Conservation (phyloP, 148 eudicot species). For the Silene uniflora region DNA sequence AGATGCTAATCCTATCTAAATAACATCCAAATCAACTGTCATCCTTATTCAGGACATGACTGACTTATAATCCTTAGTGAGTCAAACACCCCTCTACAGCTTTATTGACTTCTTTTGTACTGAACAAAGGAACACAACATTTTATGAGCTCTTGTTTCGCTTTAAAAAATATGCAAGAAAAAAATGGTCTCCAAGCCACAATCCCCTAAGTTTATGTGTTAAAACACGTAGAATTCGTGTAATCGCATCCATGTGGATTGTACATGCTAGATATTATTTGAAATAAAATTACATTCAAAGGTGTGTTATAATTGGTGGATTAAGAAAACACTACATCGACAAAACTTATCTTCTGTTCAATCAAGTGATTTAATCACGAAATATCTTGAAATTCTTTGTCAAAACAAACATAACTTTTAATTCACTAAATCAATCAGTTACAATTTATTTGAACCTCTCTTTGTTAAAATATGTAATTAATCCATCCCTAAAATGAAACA, state of each 20-base stretch:
- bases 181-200: too few relatives aligned
- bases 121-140: not conserved
- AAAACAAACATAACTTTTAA: too few relatives aligned
- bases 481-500: too few relatives aligned
- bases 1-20: too few relatives aligned
- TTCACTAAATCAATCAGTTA: too few relatives aligned
- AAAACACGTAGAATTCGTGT: not conserved
- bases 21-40: too few relatives aligned
- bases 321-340: not conserved
- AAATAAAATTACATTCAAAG: not conserved
- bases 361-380: too few relatives aligned
- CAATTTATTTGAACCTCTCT: too few relatives aligned
- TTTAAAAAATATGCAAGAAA: not conserved
- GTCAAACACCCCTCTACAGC: not conserved
- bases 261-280: not conserved
- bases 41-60: not conserved
- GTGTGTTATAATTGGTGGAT: not conserved
- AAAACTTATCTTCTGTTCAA: too few relatives aligned
- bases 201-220: not conserved
- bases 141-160: not conserved
- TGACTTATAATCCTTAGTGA: not conserved
- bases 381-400: too few relatives aligned
- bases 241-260: not conserved
- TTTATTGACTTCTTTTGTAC: too few relatives aligned
- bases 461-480: too few relatives aligned